phyloP scores from a whole-genome alignment of 192 early-diverging fungal genomes.

The Mortierella antarctica region DNA sequence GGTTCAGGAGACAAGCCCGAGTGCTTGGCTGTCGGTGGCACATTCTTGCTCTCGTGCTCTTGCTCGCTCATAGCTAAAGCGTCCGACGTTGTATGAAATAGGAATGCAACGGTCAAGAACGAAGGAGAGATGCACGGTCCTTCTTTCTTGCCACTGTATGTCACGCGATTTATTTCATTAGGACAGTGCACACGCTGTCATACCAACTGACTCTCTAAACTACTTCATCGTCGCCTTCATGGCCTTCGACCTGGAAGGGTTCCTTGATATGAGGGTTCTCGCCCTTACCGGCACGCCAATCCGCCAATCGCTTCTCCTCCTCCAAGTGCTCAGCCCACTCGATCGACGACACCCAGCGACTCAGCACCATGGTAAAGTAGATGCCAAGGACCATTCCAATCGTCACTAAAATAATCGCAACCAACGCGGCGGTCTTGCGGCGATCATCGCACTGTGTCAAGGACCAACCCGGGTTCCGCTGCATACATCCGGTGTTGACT shows the following conservation, averaged over 20 bases:
- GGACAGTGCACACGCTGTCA: not conserved
- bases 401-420: slow-evolving; percentile 22
- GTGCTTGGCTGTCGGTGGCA: slow-evolving; percentile 28
- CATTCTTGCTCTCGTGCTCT: slow-evolving; percentile 5
- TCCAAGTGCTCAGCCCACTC: slow-evolving; percentile 44
- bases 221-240: not conserved
- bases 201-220: not conserved
- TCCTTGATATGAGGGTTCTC: slow-evolving; percentile 35
- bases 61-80: slow-evolving; percentile 6
- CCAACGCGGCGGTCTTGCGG: slow-evolving; percentile 6
- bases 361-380: slow-evolving; percentile 25
- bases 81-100: not conserved
- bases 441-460: slow-evolving; percentile 14
- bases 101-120: not conserved
- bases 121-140: not conserved
- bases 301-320: slow-evolving; percentile 23
- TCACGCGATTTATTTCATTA: not conserved
- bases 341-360: slow-evolving; percentile 19
- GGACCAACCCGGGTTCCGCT: slow-evolving; percentile 14
- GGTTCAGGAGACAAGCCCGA: slow-evolving; percentile 66
- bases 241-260: not conserved
- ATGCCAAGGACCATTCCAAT: slow-evolving; percentile 20
- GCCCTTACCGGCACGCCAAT: slow-evolving; percentile 25
- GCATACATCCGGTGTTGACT: slow-evolving; percentile 22
- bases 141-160: not conserved